Evolutionary conservation across 768 basidiomycete species (phyloP).

Genomic region (Boletus fagicola): DNA sequence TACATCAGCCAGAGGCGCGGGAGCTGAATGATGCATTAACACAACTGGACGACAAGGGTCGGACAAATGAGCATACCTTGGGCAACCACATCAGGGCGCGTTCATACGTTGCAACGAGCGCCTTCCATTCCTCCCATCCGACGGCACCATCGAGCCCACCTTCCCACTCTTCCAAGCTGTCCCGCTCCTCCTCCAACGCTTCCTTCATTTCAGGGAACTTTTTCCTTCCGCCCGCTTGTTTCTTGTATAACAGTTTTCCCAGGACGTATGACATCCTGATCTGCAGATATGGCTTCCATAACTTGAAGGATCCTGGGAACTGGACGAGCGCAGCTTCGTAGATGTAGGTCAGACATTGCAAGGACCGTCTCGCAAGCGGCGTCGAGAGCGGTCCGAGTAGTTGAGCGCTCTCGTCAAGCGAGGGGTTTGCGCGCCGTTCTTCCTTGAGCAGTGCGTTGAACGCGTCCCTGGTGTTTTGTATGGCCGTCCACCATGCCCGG

Average conservation of each 20-base stretch:
- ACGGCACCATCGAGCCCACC: constrained; percentile 81
- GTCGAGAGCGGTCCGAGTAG: constrained; percentile 82
- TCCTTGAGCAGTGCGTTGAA: constrained; percentile 55
- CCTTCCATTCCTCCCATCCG: constrained; percentile 97
- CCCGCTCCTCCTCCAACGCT: constrained; percentile 79
- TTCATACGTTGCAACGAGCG: constrained; percentile 84
- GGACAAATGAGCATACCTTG: constrained; percentile 50
- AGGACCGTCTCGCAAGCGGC: constrained; percentile 63
- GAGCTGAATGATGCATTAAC: constrained; percentile 49
- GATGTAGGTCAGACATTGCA: constrained; percentile 86
- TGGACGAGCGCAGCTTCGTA: constrained; percentile 89
- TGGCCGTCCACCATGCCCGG: constrained; percentile 89
- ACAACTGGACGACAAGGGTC: background rate
- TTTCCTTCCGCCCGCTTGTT: constrained; percentile 83
- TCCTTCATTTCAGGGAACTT: constrained; percentile 91
- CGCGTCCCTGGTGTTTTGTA: constrained; percentile 70
- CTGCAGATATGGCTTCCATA: constrained; percentile 92
- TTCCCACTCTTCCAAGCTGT: constrained; percentile 82
- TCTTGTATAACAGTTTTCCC: constrained; percentile 68
- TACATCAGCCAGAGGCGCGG: constrained; percentile 95
- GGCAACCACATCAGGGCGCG: constrained; percentile 94
- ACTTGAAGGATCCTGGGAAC: constrained; percentile 88
- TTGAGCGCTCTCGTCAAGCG: constrained; percentile 48
- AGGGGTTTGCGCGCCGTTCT: constrained; percentile 44
- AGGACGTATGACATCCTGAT: constrained; percentile 84